Evolutionary conservation across 2,329 filamentous ascomycete genomes (phyloP), one percentile per base, ranked within the genome.

Genomic region (Cladosporium cucumerinum): DNA sequence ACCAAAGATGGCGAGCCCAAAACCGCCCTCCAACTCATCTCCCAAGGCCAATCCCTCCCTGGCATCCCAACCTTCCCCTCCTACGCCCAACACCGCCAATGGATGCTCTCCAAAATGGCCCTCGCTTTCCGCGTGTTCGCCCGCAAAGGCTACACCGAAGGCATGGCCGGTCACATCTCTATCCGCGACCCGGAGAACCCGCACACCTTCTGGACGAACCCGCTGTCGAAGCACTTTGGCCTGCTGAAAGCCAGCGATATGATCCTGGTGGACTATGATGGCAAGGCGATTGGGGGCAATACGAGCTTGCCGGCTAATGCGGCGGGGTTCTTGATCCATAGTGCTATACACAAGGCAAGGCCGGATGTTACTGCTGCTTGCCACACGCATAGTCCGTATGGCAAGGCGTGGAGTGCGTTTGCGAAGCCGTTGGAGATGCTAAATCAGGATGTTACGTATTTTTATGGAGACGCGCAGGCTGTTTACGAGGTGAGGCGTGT

Each of bases 271-370:
- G 84, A 90, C 67, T 81, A 86, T 61, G 75, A 83, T 12, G 89
- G 88, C n/a, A 82, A 84, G 18, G 82, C 88, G 11, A 82, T 89
- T 5, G 87, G 86, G 18, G 88, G 88, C 1, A 88, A 89, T 71
- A 81, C 78, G 65, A 82, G 76, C 16, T 80, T 84, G 34, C 85
- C 88, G 1, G 83, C 84, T 55, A 92, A 92, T 74, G 84, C 85
- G 3, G 87, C 89, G 0, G 89, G 89, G 6, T 91, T 89, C 72
- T 78, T 87, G 67, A 92, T 92, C 69, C 89, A 92, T 77, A 83
- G 83, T 7, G 88, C 87, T 26, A 80, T 92, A 12, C 89, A 91
- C 78, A 87, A 87, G 76, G 86, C 86, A 5, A 80, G 89, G 34
- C 84, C 84, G 4, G 84, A 90, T 72, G 85, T 89, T 85, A 90